phyloP scores from a whole-genome alignment of 768 basidiomycete genomes.

The Boletus rufocinnamomeus region DNA sequence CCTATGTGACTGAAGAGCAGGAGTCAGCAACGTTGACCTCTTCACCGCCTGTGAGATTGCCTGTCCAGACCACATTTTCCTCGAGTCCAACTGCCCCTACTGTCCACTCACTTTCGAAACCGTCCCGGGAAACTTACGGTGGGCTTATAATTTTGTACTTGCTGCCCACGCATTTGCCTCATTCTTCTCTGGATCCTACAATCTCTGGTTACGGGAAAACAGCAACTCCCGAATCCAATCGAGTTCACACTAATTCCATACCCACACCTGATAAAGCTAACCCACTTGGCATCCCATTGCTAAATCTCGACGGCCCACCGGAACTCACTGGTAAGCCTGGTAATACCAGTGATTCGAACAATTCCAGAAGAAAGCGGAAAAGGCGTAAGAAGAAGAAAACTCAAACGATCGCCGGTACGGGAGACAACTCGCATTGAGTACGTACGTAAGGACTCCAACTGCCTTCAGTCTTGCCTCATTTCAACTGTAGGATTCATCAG shows the following conservation, averaged over 20 bases:
- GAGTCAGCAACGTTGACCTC: constrained; percentile 3
- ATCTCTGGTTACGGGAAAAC: constrained; percentile 19
- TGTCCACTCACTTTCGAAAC: neutral
- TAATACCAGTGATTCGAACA: constrained; percentile 18
- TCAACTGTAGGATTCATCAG: constrained; percentile 6
- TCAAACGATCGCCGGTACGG: constrained; percentile 28
- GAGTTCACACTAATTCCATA: constrained; percentile 5
- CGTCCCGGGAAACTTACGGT: constrained; percentile 20
- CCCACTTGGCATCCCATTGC: constrained; percentile 40
- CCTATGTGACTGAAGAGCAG: neutral
- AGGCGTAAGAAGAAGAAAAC: constrained; percentile 56
- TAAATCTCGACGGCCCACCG: constrained; percentile 58
- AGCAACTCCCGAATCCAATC: constrained; percentile 4
- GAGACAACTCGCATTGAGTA: constrained; percentile 15
- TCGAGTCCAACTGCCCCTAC: neutral
- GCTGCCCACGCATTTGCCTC: constrained; percentile 14
- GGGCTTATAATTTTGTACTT: constrained; percentile 12
- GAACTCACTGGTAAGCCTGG: constrained; percentile 22
- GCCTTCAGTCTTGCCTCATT: neutral
- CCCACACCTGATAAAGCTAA: constrained; percentile 15
- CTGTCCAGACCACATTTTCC: constrained; percentile 9
- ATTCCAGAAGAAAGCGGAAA: constrained; percentile 55
- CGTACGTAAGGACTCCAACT: constrained; percentile 16
- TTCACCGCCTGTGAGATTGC: constrained; percentile 5
- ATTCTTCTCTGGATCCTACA: constrained; percentile 12